These are phyloP conservation scores for Cryptococcus neoformans DNA, from an alignment of 1,284 basidiomycete genomes.

Conservation along the genomic window DNA sequence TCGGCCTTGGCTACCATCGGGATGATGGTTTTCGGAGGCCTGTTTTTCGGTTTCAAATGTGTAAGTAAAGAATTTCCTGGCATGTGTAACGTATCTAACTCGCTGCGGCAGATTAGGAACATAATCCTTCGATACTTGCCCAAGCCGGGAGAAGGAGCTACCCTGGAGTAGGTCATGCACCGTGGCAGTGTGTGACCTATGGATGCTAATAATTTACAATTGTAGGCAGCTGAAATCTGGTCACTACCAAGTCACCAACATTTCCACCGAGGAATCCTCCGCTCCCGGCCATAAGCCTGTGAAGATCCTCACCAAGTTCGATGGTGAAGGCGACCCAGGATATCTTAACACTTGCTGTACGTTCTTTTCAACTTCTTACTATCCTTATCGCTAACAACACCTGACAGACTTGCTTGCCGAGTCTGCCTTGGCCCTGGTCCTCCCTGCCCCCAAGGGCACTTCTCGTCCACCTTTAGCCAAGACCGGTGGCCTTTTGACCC, in stretches of 20 bases:
- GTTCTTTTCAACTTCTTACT: constrained; percentile 8
- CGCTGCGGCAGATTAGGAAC: constrained; percentile 54
- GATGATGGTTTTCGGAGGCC: constrained; percentile 13
- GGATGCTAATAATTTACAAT: not conserved
- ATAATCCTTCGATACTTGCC: constrained; percentile 54
- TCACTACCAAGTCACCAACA: constrained; percentile 58
- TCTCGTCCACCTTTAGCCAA: constrained; percentile 58
- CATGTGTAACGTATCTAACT: not conserved
- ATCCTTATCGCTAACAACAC: not conserved
- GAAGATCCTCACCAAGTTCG: constrained; percentile 60
- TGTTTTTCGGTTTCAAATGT: constrained; percentile 12
- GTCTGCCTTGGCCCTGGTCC: constrained; percentile 64
- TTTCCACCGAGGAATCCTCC: constrained; percentile 48
- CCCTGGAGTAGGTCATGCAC: constrained; percentile 55
- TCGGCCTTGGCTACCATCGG: constrained; percentile 15
- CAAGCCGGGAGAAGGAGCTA: constrained; percentile 62
- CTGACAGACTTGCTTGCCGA: constrained; percentile 69
- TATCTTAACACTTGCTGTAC: constrained; percentile 66
- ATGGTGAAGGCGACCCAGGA: constrained; percentile 74
- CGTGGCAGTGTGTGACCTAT: not conserved
- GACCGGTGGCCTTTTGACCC: constrained; percentile 66
- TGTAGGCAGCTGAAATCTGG: constrained; percentile 59
- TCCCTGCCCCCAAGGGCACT: constrained; percentile 51
- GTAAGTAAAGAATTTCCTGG: constrained; percentile 8
- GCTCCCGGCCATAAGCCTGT: constrained; percentile 39